Percentiles rank a stretch among this genome's conserved stretches.
These are phyloP conservation scores for Solanum appendiculatum DNA, from an alignment of 257 asterid species.

Conservation along the genomic window DNA sequence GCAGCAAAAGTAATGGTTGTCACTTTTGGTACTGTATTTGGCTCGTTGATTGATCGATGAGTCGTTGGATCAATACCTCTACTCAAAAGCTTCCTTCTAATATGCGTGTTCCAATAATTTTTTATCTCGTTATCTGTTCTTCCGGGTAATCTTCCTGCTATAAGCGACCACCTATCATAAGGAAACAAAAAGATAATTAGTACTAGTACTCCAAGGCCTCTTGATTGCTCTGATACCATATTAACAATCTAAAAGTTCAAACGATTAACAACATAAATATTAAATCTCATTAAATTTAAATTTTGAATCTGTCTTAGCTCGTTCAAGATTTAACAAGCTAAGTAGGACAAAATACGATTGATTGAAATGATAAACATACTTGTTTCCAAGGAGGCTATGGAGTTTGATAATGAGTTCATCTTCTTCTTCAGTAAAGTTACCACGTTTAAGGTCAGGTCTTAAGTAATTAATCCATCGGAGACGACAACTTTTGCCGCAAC, in stretches of 20 bases:
- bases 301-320: neutral
- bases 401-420: constrained; percentile 87
- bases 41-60: constrained; percentile 47
- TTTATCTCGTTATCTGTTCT: constrained; percentile 91
- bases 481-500: constrained; percentile 94
- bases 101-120: constrained; percentile 92
- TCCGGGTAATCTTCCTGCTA: constrained; percentile 93
- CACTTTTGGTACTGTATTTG: neutral
- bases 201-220: neutral
- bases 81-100: constrained; percentile 70
- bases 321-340: neutral
- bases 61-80: constrained; percentile 79
- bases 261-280: neutral
- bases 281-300: neutral
- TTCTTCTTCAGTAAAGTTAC: constrained; percentile 77
- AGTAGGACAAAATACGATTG: neutral
- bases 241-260: too few species aligned
- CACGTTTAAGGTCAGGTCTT: constrained; percentile 89
- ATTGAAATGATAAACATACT: constrained; percentile 16
- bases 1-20: constrained; percentile 42
- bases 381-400: constrained; percentile 89
- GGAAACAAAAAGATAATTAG: neutral
- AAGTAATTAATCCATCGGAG: constrained; percentile 91
- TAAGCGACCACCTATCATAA: constrained; percentile 67
- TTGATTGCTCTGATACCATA: neutral